phyloP scores from a whole-genome alignment of 805 yeast species.

The Zygosaccharomyces siamensis region DNA sequence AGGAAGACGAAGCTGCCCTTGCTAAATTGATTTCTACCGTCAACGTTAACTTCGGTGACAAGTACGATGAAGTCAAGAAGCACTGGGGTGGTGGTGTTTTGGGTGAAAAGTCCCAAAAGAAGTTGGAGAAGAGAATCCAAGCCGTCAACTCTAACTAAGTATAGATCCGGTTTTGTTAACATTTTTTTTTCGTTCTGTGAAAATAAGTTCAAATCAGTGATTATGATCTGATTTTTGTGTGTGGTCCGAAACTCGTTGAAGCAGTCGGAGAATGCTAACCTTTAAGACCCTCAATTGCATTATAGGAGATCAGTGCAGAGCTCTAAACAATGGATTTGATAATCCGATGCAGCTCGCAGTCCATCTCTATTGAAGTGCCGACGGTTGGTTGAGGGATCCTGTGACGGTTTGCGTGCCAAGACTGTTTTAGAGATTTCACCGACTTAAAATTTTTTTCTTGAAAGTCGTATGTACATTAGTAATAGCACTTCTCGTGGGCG shows the following conservation, averaged over 20 bases:
- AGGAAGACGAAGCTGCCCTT: constrained; percentile 93
- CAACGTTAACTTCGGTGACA: constrained; percentile 87
- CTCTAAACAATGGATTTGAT: constrained; percentile 2
- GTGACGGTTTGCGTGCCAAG: not conserved
- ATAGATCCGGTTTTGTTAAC: constrained; percentile 6
- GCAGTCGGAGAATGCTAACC: not conserved
- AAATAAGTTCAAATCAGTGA: constrained; percentile 8
- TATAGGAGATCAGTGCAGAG: constrained; percentile 17
- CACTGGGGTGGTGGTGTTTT: constrained; percentile 99
- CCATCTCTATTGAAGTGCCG: constrained; percentile 18
- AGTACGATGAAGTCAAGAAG: constrained; percentile 93
- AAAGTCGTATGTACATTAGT: constrained; percentile 4
- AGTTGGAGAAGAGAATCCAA: constrained; percentile 71
- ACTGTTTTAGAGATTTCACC: constrained; percentile 5
- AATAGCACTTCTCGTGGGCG: constrained; percentile 3
- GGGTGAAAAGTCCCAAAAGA: constrained; percentile 90
- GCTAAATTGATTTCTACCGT: constrained; percentile 90
- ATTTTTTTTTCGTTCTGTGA: constrained; percentile 7
- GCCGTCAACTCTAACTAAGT: constrained; percentile 27
- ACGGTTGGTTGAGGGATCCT: not conserved
- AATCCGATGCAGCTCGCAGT: constrained; percentile 7
- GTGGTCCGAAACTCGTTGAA: constrained; percentile 11
- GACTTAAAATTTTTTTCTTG: constrained; percentile 3
- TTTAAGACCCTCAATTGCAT: constrained; percentile 3
- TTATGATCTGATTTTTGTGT: not conserved